Evolutionary conservation across 345 rosid species (phyloP).

Genomic region (Boechera retrofracta): DNA sequence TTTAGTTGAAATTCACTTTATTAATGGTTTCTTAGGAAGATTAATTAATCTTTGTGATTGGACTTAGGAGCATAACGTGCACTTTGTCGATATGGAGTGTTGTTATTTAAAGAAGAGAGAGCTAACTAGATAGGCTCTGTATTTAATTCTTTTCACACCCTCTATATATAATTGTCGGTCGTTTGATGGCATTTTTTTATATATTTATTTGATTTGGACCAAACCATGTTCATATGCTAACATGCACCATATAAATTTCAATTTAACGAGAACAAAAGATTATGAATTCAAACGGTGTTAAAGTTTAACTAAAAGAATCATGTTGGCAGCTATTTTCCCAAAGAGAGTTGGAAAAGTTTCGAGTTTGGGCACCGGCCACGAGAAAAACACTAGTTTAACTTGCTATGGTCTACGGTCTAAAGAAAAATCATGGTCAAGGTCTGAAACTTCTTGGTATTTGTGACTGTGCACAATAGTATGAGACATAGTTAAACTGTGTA

Average conservation of each 20-base stretch:
- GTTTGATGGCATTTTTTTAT: conserved; percentile 3
- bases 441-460: not conserved
- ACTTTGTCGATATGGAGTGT: conserved; percentile 21
- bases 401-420: no score
- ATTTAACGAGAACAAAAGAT: not conserved
- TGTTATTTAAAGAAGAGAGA: not conserved
- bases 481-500: conserved; percentile 1
- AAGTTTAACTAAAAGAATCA: not conserved
- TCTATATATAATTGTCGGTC: conserved; percentile 29
- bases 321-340: no score
- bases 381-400: no score
- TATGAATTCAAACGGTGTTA: not conserved
- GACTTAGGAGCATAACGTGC: conserved; percentile 34
- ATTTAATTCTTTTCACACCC: conserved; percentile 30
- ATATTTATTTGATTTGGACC: conserved; percentile 8
- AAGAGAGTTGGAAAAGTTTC: no score
- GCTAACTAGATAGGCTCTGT: conserved; percentile 13
- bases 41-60: conserved; percentile 12
- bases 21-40: conserved; percentile 2
- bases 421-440: no score
- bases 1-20: not conserved
- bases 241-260: conserved; percentile 9
- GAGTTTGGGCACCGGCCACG: no score
- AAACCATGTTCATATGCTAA: not conserved
- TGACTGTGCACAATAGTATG: not conserved